Percentiles rank a stretch among this genome's conserved stretches.
These are phyloP conservation scores for Chrysoporthe cubensis DNA, from an alignment of 2,329 filamentous ascomycete species.

Conservation along the genomic window DNA sequence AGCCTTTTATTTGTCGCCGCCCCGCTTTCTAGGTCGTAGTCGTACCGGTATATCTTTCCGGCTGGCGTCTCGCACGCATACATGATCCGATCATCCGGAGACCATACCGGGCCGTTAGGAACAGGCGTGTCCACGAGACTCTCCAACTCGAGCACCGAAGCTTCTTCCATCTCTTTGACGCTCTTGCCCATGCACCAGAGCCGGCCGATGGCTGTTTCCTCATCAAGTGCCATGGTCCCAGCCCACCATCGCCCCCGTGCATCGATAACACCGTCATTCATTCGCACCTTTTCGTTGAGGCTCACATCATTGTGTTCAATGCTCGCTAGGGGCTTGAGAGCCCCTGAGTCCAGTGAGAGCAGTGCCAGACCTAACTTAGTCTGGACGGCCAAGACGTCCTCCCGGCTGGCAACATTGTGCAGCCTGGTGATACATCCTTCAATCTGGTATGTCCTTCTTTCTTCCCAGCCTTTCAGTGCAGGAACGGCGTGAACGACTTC, in stretches of 20 bases:
- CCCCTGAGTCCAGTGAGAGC: constrained; percentile 29
- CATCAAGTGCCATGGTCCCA: constrained; percentile 33
- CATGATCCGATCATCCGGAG: constrained; percentile 30
- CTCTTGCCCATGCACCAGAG: constrained; percentile 32
- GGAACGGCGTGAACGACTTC: constrained; percentile 32
- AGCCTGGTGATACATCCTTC: constrained; percentile 33
- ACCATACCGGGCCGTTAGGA: constrained; percentile 34
- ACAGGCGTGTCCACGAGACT: constrained; percentile 30
- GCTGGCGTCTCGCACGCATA: constrained; percentile 25
- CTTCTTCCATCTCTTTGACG: constrained; percentile 18
- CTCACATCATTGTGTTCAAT: constrained; percentile 25
- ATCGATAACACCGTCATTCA: constrained; percentile 35
- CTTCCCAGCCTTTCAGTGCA: constrained; percentile 27
- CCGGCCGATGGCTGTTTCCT: constrained; percentile 31
- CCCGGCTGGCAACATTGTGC: constrained; percentile 28
- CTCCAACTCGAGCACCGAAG: constrained; percentile 20
- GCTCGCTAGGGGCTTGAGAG: constrained; percentile 29
- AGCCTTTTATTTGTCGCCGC: constrained; percentile 18
- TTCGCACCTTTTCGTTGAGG: constrained; percentile 32
- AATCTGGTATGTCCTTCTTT: constrained; percentile 25
- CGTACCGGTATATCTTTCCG: constrained; percentile 20
- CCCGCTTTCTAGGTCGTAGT: constrained; percentile 19
- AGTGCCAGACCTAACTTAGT: constrained; percentile 32
- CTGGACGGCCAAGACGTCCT: constrained; percentile 32
- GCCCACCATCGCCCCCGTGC: constrained; percentile 33